Evolutionary conservation across 75 land plant genomes (phyloP).

Genomic region (Gnetum montanum): DNA sequence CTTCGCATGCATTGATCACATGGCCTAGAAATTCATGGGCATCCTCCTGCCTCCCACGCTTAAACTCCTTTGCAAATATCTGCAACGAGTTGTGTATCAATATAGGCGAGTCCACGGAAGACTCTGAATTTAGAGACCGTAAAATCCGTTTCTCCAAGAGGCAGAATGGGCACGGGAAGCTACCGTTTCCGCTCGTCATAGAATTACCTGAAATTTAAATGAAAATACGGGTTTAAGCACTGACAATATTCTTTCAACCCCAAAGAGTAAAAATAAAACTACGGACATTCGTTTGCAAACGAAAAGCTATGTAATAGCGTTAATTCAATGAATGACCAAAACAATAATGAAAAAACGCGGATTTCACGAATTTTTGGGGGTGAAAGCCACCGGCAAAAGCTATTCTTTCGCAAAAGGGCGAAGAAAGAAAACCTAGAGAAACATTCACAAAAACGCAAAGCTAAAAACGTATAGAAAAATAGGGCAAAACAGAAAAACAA

Average conservation of each 20-base stretch:
- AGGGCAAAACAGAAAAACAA: neutral
- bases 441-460: neutral
- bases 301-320: neutral
- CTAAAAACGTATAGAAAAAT: neutral
- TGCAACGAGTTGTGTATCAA: slow-evolving; percentile 46
- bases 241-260: neutral
- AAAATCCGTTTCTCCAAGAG: slow-evolving; percentile 67
- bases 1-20: slow-evolving; percentile 88
- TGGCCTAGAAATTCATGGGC: slow-evolving; percentile 95
- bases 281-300: neutral
- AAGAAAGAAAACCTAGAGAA: neutral
- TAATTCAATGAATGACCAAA: neutral
- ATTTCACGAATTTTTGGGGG: too few relatives aligned
- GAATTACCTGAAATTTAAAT: neutral
- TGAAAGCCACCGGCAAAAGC: too few relatives aligned
- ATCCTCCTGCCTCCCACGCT: slow-evolving; percentile 85
- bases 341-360: neutral
- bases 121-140: slow-evolving; percentile 42
- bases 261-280: neutral
- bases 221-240: neutral
- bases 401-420: too few relatives aligned
- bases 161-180: slow-evolving; percentile 72
- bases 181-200: slow-evolving; percentile 24
- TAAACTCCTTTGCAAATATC: slow-evolving; percentile 76
- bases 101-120: slow-evolving; percentile 47